Conservation (phyloP, 768 basidiomycete genomes). For the Amanita subjunquillea region DNA sequence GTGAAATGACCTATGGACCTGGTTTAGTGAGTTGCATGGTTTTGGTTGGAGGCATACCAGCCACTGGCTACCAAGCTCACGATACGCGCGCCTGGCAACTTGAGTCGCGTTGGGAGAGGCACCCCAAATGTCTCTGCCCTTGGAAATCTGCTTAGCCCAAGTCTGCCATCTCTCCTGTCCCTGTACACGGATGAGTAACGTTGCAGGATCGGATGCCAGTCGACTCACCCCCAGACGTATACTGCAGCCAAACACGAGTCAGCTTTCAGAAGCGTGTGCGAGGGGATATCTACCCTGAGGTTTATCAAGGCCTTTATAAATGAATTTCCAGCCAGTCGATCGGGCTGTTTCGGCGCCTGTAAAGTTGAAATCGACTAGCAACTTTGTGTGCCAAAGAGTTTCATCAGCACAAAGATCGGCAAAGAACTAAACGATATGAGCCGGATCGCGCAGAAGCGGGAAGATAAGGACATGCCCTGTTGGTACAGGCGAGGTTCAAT, state of each 20-base stretch:
- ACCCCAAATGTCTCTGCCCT: constrained; percentile 26
- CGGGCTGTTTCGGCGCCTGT: constrained; percentile 62
- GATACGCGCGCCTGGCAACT: constrained; percentile 49
- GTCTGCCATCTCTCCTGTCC: constrained; percentile 48
- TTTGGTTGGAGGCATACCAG: constrained; percentile 40
- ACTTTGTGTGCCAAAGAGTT: constrained; percentile 67
- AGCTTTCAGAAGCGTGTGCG: not conserved
- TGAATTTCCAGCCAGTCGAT: constrained; percentile 67
- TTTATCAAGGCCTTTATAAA: constrained; percentile 61
- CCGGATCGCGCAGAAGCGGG: not conserved
- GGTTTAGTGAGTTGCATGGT: not conserved
- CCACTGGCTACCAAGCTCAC: constrained; percentile 74
- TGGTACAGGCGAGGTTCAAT: constrained; percentile 47
- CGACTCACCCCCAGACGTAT: constrained; percentile 41
- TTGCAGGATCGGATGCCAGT: constrained; percentile 3
- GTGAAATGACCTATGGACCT: constrained; percentile 64
- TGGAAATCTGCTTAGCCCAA: constrained; percentile 40
- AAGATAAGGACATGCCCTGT: constrained; percentile 27
- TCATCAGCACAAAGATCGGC: constrained; percentile 55
- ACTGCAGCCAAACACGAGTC: constrained; percentile 17
- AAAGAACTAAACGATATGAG: constrained; percentile 33
- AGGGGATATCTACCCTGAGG: constrained; percentile 45
- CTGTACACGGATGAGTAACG: constrained; percentile 23
- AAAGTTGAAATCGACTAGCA: constrained; percentile 71
- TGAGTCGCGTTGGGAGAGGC: constrained; percentile 57